Evolutionary conservation across 225 moss, liverwort and hornwort genomes (phyloP).

Genomic region (Thuidium tamariscinum): DNA sequence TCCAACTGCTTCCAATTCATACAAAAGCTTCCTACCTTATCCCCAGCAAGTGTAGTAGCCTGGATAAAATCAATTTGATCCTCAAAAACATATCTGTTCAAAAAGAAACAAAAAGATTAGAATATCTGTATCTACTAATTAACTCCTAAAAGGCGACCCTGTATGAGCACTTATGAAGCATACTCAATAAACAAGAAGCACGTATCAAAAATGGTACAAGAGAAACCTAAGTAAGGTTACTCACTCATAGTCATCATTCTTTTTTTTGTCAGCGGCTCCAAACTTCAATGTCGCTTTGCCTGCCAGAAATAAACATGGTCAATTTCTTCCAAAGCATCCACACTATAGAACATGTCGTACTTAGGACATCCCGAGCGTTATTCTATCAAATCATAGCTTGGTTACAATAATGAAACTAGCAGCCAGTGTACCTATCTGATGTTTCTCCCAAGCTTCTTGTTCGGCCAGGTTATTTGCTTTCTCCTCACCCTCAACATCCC

Average conservation of each 20-base stretch:
- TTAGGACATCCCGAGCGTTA: background rate
- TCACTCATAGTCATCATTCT: slow-evolving; percentile 73
- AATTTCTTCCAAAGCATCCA: background rate
- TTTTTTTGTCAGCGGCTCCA: slow-evolving; percentile 86
- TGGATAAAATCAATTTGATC: slow-evolving; percentile 65
- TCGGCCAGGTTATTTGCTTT: slow-evolving; percentile 79
- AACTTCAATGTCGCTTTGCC: slow-evolving; percentile 91
- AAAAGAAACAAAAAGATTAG: background rate
- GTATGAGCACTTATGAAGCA: background rate
- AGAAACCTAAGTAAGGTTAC: background rate
- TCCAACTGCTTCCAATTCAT: background rate
- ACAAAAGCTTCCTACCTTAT: slow-evolving; percentile 19
- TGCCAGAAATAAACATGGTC: slow-evolving; percentile 12
- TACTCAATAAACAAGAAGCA: background rate
- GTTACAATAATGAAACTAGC: background rate
- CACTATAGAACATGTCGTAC: background rate
- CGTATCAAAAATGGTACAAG: background rate
- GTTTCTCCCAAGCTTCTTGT: slow-evolving; percentile 95
- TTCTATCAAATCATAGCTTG: background rate
- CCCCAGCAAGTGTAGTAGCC: slow-evolving; percentile 49
- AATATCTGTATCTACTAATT: background rate
- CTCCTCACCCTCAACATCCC: slow-evolving; percentile 65
- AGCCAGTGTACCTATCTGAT: slow-evolving; percentile 57
- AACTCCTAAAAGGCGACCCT: background rate
- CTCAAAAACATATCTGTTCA: slow-evolving; percentile 43